Evolutionary conservation across 306 rosid species (phyloP), one percentile per base, ranked within the genome.

Genomic region (Cicer bijugum): DNA sequence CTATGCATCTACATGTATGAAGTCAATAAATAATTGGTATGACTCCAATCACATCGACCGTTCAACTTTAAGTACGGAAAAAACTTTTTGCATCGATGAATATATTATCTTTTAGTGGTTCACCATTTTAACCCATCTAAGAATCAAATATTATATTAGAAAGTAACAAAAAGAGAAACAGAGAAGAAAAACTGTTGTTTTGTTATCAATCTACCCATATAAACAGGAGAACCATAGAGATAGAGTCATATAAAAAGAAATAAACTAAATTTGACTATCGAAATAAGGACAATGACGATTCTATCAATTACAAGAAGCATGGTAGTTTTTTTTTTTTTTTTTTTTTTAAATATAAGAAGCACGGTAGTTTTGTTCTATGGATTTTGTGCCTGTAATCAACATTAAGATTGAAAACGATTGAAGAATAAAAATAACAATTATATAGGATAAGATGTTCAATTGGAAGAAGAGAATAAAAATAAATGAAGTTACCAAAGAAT

Each of bases 401-500:
- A 78, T 43, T 33, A 61, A 46, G 70, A 42, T 39, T 42, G 12
- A 8, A 70, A 71, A 69, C 14, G 4, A 14, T 40, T 43, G 2
- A 19, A 57, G 46, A 44, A 53, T 43, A 61, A 45, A 53, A 44
- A 44, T 15, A 56, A 39, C 8, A 75, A 61, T 35, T 69, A 51
- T 35, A 75, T 35, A 75, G 59, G 40, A 53, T 10, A 33, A 55
- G 35, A 45, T 52, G 7, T 50, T 79, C 23, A 58, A 66, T 28
- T 17, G 46, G 66, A 72, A 67, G 62, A 81, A 50, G 72, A 64
- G 40, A 35, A 6, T 38, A 14, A 43, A 33, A 71, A 9, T 12
- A 72, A 78, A 17, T 48, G 20, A 44, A 58, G 71, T 83, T 91
- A 94, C 97, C 96, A 38, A 78, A 78, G 97, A 80, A 80, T 89